Base-by-base conservation (phyloP, 495 filamentous ascomycete species). In the Hyaloscypha variabilis region DNA sequence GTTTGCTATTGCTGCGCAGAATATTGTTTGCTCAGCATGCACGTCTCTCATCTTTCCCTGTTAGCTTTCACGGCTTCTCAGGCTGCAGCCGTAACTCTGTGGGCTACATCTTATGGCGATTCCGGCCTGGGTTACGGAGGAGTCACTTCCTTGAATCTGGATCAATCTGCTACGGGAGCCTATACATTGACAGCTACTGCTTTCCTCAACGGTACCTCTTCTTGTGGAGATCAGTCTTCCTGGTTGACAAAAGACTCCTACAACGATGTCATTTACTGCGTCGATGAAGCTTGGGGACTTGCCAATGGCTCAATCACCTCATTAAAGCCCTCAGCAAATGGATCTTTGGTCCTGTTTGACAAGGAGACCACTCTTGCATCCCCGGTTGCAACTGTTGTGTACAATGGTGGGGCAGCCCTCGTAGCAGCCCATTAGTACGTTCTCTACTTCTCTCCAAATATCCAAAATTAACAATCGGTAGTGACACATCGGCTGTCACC, bases 211-310 rank as follows among this genome's bases (percentile, higher is more conserved):
- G 51, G 51, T 24, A 54, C 21, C 51, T 14, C 23, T 24, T 10
- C 51, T 5, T 54, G 51, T 23, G 82, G 78, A 21, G 65, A 68
- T 24, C 81, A 84, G 69, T 82, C 86, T 19, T 83, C 84, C 49
- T 90, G 86, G 85, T 72, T 90, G 55, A 80, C 80, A 8, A 77
- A 84, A 31, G 85, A 78, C 72, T n/a, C 76, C 14, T 68, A 71
- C 52, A 75, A 80, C 50, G 69, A 74, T 11, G 75, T 81, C 13
- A 69, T 90, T 24, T 90, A 88, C 77, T 89, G 86, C 75, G 73
- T 85, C 31, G 82, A 89, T 62, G 88, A 90, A 74, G 79, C 73
- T 28, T 74, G 79, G 63, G 58, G 25, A 34, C 59, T 62, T 34
- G 67, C 72, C n/a, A 77, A 77, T 50, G 83, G 82, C 29, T 66